These are phyloP conservation scores for Phylloboletellus chloephorus DNA, from an alignment of 1,284 basidiomycete species.

Conservation along the genomic window DNA sequence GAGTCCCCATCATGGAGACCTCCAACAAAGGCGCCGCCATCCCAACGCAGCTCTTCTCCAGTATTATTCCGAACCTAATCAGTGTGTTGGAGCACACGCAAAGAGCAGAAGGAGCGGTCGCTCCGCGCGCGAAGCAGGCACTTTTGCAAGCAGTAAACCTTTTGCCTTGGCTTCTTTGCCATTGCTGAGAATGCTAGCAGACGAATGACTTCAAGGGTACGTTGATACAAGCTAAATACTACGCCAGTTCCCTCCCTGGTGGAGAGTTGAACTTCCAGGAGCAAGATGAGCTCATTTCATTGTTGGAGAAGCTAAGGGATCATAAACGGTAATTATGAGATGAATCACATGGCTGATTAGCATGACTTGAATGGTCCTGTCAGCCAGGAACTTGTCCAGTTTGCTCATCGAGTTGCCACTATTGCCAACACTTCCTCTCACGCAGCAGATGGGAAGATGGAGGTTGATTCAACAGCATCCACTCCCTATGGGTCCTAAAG, in stretches of 20 bases:
- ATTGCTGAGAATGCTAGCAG: constrained; percentile 31
- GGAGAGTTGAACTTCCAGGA: constrained; percentile 60
- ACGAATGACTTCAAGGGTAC: constrained; percentile 61
- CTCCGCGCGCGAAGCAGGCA: constrained; percentile 54
- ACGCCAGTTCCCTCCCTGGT: constrained; percentile 52
- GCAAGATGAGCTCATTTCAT: constrained; percentile 59
- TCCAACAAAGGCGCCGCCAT: constrained; percentile 10
- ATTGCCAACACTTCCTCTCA: constrained; percentile 14
- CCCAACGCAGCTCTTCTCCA: constrained; percentile 40
- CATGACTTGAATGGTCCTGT: background rate
- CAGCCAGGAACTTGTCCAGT: constrained; percentile 40
- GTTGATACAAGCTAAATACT: constrained; percentile 51
- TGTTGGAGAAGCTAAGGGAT: constrained; percentile 54
- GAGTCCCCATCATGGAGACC: constrained; percentile 9
- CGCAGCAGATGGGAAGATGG: constrained; percentile 35
- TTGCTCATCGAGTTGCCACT: constrained; percentile 32
- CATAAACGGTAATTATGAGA: constrained; percentile 49
- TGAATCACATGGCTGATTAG: background rate
- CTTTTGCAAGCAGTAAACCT: constrained; percentile 51
- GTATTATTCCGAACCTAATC: constrained; percentile 48
- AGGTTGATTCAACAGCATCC: constrained; percentile 53
- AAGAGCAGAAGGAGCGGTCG: constrained; percentile 44
- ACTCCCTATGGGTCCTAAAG: constrained; percentile 34
- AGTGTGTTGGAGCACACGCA: constrained; percentile 52
- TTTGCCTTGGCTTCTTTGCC: background rate